Conservation (phyloP, 306 rosid species). For the Dalbergia cochinchinensis region DNA sequence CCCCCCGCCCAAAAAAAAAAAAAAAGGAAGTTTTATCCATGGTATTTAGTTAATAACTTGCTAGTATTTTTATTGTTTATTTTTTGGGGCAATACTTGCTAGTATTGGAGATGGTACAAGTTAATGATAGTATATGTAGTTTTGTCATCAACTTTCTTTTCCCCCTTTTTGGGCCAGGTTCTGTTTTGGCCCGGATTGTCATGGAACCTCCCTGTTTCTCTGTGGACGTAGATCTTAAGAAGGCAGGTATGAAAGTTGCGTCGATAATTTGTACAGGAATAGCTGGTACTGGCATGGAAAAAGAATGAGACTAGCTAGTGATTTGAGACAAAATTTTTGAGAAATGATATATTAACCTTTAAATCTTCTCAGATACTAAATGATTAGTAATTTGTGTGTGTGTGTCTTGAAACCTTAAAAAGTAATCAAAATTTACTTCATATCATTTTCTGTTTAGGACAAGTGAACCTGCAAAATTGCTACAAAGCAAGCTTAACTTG, state of each 20-base stretch:
- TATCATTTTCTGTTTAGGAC: no score
- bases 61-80: background rate
- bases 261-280: no score
- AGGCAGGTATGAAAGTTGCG: conserved; percentile 59
- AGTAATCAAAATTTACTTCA: no score
- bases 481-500: no score
- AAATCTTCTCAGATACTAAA: no score
- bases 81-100: background rate
- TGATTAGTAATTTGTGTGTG: no score
- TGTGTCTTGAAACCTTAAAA: no score
- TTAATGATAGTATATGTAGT: background rate
- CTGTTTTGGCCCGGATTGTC: conserved; percentile 39
- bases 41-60: background rate
- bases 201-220: conserved; percentile 61
- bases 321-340: no score
- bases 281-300: no score
- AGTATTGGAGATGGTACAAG: background rate
- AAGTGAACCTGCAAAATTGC: no score
- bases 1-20: background rate
- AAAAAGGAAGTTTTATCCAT: background rate
- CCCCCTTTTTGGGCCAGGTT: background rate
- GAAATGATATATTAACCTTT: no score
- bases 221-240: conserved; percentile 61
- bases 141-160: background rate
- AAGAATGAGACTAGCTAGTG: no score